Conservation (phyloP, 352 stramenopile genomes). For the Achlya hypogyna region DNA sequence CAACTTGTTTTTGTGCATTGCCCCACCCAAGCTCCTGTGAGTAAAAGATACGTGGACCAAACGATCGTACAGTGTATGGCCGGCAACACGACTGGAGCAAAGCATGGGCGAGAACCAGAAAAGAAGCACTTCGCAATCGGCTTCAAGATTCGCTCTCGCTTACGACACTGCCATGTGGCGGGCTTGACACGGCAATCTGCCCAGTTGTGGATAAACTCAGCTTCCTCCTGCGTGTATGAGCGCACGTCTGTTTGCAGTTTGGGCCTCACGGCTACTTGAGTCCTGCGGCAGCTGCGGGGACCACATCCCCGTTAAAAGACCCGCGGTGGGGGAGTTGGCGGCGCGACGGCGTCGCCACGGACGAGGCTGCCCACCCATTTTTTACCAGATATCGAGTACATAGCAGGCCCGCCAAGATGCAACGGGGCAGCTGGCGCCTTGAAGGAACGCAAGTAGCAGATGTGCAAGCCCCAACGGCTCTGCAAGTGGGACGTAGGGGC, state of each 20-base stretch:
- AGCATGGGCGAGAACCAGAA: conserved; percentile 5
- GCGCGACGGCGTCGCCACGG: too few species aligned
- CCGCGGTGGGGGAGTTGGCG: too few species aligned
- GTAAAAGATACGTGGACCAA: neutral
- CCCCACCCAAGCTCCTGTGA: neutral
- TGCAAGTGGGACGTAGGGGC: neutral
- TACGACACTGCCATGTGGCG: neutral
- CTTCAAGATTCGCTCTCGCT: neutral
- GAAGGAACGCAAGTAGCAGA: neutral
- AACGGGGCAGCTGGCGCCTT: neutral
- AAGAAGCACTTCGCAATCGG: neutral
- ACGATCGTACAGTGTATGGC: too few species aligned
- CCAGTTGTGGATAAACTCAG: neutral
- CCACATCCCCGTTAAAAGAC: too few species aligned
- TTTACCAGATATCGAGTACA: neutral
- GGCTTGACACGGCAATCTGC: neutral
- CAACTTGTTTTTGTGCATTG: neutral
- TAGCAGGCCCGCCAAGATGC: neutral
- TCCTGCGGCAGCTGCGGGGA: neutral
- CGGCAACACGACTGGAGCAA: neutral
- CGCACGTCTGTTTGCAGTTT: conserved; percentile 2
- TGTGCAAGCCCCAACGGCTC: neutral
- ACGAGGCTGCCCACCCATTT: neutral
- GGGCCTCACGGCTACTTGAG: neutral
- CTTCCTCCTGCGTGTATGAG: conserved; percentile 8